A percentile compares a stretch with the other conserved stretches of the same genome.
phyloP scores from a whole-genome alignment of 2,329 filamentous ascomycete species.

The Xylariales sp. region DNA sequence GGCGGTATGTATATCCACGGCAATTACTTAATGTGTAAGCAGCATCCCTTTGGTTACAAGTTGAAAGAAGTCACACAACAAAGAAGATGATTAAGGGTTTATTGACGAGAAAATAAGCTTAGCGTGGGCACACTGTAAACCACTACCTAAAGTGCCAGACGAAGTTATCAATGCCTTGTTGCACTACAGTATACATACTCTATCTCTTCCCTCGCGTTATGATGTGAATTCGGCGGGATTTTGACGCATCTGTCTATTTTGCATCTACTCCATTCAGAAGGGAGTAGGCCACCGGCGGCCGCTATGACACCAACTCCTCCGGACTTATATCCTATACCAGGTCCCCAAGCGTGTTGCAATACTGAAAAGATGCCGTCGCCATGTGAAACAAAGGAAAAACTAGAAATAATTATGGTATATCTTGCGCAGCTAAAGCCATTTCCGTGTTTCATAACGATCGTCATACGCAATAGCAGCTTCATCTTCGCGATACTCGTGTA shows the following conservation, averaged over 20 bases:
- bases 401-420: conserved; percentile 23
- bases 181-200: no score
- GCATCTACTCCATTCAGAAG: neutral
- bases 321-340: conserved; percentile 5
- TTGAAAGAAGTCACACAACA: neutral
- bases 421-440: neutral
- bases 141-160: neutral
- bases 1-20: neutral
- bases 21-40: neutral
- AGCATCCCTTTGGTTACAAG: neutral
- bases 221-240: conserved; percentile 5
- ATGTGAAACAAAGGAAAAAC: neutral
- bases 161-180: neutral
- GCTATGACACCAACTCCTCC: conserved; percentile 11
- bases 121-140: neutral
- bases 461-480: conserved; percentile 9
- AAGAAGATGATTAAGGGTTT: neutral
- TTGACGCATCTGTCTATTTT: neutral
- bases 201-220: neutral
- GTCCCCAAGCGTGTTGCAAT: conserved; percentile 5
- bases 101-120: neutral
- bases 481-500: conserved; percentile 44
- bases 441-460: conserved; percentile 8
- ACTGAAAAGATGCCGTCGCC: neutral
- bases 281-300: neutral